Evolutionary conservation across 345 rosid genomes (phyloP).

Genomic region (Sisymbrium altissimum): DNA sequence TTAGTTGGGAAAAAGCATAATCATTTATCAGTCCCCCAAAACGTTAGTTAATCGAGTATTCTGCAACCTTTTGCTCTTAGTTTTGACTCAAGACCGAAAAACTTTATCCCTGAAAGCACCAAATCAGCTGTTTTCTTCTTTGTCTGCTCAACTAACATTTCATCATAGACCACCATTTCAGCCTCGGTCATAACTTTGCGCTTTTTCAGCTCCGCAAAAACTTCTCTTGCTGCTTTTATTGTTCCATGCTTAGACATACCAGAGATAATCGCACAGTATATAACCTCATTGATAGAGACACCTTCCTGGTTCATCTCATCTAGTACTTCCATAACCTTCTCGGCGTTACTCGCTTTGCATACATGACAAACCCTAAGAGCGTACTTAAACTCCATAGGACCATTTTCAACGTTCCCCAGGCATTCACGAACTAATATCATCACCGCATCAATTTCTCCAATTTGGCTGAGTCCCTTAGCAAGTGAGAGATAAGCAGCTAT

Average conservation of each 20-base stretch:
- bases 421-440: slow-evolving; percentile 86
- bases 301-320: slow-evolving; percentile 78
- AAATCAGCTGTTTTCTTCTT: slow-evolving; percentile 84
- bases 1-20: background rate
- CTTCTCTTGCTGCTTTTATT: slow-evolving; percentile 68
- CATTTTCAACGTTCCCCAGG: slow-evolving; percentile 60
- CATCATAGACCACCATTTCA: slow-evolving; percentile 66
- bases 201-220: slow-evolving; percentile 53
- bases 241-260: slow-evolving; percentile 84
- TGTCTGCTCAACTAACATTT: slow-evolving; percentile 70
- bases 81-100: slow-evolving; percentile 87
- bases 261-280: slow-evolving; percentile 58
- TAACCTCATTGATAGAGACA: slow-evolving; percentile 48
- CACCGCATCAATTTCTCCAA: slow-evolving; percentile 80
- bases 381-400: slow-evolving; percentile 82
- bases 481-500: slow-evolving; percentile 65
- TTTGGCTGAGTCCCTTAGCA: slow-evolving; percentile 62
- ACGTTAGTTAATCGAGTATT: slow-evolving; percentile 34
- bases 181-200: slow-evolving; percentile 60
- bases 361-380: slow-evolving; percentile 52
- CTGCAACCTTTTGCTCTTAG: slow-evolving; percentile 68
- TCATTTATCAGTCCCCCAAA: background rate
- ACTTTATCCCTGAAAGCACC: slow-evolving; percentile 64
- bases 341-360: slow-evolving; percentile 49
- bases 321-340: slow-evolving; percentile 63